Evolutionary conservation across 805 yeast species (phyloP).

Genomic region (Myxozyma geophila): DNA sequence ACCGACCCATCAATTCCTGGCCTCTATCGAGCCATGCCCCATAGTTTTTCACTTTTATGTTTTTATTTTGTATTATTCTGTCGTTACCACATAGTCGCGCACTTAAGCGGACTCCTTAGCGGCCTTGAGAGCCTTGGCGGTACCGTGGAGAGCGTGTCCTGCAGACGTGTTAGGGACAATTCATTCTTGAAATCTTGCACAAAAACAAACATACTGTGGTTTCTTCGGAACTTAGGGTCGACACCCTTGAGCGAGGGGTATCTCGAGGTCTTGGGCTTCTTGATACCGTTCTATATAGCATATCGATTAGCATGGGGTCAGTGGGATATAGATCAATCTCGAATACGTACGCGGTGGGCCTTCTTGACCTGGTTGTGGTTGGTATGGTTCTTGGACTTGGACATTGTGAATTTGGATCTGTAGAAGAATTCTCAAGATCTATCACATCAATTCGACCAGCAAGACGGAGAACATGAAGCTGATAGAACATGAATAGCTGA

Average conservation of each 20-base stretch:
- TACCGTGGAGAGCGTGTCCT: constrained; percentile 89
- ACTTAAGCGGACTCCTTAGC: constrained; percentile 24
- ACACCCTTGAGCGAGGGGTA: constrained; percentile 98
- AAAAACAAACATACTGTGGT: constrained; percentile 65
- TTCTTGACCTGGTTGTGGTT: constrained; percentile 99
- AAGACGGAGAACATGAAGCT: not conserved
- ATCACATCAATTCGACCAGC: not conserved
- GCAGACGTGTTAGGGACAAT: not conserved
- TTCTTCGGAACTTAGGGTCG: constrained; percentile 98
- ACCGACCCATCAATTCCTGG: not conserved
- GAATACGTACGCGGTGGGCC: constrained; percentile 79
- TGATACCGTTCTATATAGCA: constrained; percentile 78
- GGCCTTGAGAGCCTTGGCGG: constrained; percentile 73
- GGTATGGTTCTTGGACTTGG: constrained; percentile 99
- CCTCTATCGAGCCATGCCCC: not conserved
- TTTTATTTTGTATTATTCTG: not conserved
- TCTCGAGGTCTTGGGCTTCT: constrained; percentile 98
- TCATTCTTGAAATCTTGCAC: too few species aligned
- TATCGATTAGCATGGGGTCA: not conserved
- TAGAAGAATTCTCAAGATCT: not conserved
- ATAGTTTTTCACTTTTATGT: not conserved
- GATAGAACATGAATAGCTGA: not conserved
- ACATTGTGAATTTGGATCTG: constrained; percentile 55
- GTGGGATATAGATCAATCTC: not conserved
- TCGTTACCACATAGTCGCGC: not conserved